Conservation (phyloP, 208 protist genomes). For the Leishmania guyanensis region DNA sequence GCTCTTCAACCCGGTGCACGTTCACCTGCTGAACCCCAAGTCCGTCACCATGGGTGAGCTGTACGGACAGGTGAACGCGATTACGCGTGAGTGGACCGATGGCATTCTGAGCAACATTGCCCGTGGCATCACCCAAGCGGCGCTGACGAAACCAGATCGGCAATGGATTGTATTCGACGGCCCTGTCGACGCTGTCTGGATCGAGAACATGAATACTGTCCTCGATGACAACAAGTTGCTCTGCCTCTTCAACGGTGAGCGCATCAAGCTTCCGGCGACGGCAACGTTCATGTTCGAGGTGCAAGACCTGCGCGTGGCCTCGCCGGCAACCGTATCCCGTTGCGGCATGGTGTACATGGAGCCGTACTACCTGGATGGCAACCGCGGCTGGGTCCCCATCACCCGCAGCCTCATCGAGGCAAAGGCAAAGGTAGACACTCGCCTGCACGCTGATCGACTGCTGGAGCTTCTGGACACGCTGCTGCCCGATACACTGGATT, state of each 20-base stretch:
- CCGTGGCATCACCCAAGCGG: slow-evolving; percentile 80
- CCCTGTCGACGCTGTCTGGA: slow-evolving; percentile 99
- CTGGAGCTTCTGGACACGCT: slow-evolving; percentile 72
- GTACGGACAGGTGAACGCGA: slow-evolving; percentile 96
- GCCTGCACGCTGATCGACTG: slow-evolving; percentile 64
- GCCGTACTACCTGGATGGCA: slow-evolving; percentile 90
- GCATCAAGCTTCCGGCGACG: slow-evolving; percentile 94
- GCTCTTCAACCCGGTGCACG: slow-evolving; percentile 85
- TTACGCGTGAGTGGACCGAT: slow-evolving; percentile 97
- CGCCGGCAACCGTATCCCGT: slow-evolving; percentile 98
- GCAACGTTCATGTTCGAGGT: slow-evolving; percentile 99
- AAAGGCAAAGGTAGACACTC: slow-evolving; percentile 47
- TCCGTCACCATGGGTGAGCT: slow-evolving; percentile 96
- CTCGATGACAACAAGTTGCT: slow-evolving; percentile 99
- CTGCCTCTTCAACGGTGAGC: slow-evolving; percentile 97
- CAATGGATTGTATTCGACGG: slow-evolving; percentile 98
- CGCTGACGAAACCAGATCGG: slow-evolving; percentile 68
- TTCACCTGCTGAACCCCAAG: slow-evolving; percentile 95
- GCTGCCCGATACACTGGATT: slow-evolving; percentile 86
- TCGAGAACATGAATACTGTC: slow-evolving; percentile 99
- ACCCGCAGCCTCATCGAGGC: slow-evolving; percentile 62
- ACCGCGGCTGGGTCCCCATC: slow-evolving; percentile 90
- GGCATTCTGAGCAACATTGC: slow-evolving; percentile 96
- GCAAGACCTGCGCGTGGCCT: slow-evolving; percentile 96
- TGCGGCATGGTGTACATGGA: slow-evolving; percentile 99